A percentile compares a stretch with the other conserved stretches of the same genome.
These are phyloP conservation scores for Leishmania major DNA, from an alignment of 208 protist genomes.

Conservation along the genomic window DNA sequence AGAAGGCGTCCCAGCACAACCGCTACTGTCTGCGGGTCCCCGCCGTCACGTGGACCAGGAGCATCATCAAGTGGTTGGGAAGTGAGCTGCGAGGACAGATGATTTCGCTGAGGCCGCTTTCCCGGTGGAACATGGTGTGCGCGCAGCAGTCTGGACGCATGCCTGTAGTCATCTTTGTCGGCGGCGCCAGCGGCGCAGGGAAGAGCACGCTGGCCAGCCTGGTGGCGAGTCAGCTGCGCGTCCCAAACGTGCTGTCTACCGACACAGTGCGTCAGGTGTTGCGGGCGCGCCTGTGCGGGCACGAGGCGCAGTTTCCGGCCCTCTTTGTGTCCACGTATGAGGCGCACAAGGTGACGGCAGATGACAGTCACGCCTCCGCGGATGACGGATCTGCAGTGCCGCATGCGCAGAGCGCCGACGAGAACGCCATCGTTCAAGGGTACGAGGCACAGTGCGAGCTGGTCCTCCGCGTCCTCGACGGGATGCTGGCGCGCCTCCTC, in stretches of 20 bases:
- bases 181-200: conserved; percentile 92
- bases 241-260: conserved; percentile 88
- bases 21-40: conserved; percentile 16
- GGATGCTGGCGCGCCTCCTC: conserved; percentile 14
- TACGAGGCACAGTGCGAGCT: conserved; percentile 30
- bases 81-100: conserved; percentile 48
- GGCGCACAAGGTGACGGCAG: conserved; percentile 30
- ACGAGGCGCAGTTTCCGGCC: conserved; percentile 37
- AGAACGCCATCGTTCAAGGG: conserved; percentile 1
- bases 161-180: conserved; percentile 86
- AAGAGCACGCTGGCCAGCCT: conserved; percentile 90
- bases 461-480: conserved; percentile 16
- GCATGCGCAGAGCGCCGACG: conserved; percentile 1
- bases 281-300: conserved; percentile 35
- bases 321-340: conserved; percentile 75
- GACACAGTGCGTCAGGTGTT: conserved; percentile 92
- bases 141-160: conserved; percentile 49
- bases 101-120: conserved; percentile 41
- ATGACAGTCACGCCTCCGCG: background rate
- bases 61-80: conserved; percentile 21
- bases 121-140: conserved; percentile 43
- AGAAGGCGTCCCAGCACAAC: background rate
- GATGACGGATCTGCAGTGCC: background rate
- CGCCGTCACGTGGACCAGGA: conserved; percentile 7
- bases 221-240: conserved; percentile 80